Base-by-base conservation (phyloP, 75 land plant genomes). In the Selaginella tamariscina region DNA sequence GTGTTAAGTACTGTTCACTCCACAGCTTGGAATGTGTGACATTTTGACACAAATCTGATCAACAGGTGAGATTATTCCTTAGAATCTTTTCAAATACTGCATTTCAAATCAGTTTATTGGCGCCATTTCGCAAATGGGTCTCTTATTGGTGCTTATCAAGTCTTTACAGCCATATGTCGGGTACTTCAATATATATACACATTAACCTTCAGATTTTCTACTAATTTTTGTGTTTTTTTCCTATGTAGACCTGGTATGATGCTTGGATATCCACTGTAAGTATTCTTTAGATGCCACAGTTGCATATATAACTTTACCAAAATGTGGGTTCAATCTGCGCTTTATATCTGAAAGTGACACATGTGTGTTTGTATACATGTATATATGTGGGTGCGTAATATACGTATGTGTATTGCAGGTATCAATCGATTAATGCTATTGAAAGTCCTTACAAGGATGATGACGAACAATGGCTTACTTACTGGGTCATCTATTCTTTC, bases 391-490 rank as follows among this genome's bases (percentile, higher is more conserved):
- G 64, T 31, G 13, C 24, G 54, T 1, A n/a, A 11, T 24, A 20
- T 27, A 30, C 13, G 30, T 33, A 32, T 39, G 11, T 15, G 5
- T 39, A 5, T 32, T 29, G 27, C 65, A 86, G 89, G 67, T 84
- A 78, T 77, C 84, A 84, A 28, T 87, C 91, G 27, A 72, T 87
- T 23, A 55, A 55, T 22, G 88, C 91, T 0, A 81, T 88, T 32
- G 91, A 88, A 71, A 88, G 88, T 77, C 70, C 91, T 29, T 70
- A 82, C 32, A 88, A 85, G 68, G 49, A 67, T 28, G 91, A 85
- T 67, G 91, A 85, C 68, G 80, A 84, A 73, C 91, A 88, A 65
- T 88, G 91, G 91, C 78, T 88, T 1, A 80, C 91, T 1, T 88
- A 88, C 54, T 88, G 91, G 91, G 86, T 88, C 11, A 27, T 88